Base-by-base conservation (phyloP, 345 rosid species). In the Eucalyptus decipiens region DNA sequence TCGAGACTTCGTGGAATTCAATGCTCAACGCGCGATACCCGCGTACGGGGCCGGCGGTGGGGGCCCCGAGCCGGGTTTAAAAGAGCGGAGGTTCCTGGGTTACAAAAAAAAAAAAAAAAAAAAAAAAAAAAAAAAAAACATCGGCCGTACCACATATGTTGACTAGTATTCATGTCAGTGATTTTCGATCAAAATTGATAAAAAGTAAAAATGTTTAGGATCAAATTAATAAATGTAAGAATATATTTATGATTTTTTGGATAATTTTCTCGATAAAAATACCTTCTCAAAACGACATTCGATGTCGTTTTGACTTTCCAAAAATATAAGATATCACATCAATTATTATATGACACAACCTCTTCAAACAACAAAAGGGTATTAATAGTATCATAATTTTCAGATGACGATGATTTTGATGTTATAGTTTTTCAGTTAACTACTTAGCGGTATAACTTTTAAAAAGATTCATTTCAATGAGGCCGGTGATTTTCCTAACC, bases 391-490 rank as follows among this genome's bases (percentile, higher is more conserved):
- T 65, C 3, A 7, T 7, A 65, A 15, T 65, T 8, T n/a, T 65
- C 2, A 0, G 8, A 4, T 0, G 0, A n/a, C 0, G 5, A 1
- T n/a, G 21, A n/a, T 65, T n/a, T 65, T 65, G 32, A n/a, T 65
- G 0, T 14, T 65, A 65, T 8, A 65, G 8, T n/a, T 65, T 62
- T 13, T 58, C 1, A 28, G 3, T 62, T 0, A 30, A n/a, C 37
- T 17, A 65, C 11, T 65, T 16, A 65, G 19, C 5, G 2, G 3
- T 16, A 4, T n/a, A 7, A 65, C 11, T 7, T 65, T 65, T 14
- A 7, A 16, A 65, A 65, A 8, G 6, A 15, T 65, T 65, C 21
- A 65, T 16, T 65, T 65, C 37, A n/a, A 65, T 7, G 76, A n/a
- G 19, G 37, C 9, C 76, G 5, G 76, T n/a, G 34, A 30, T 15